Evolutionary conservation across 805 yeast genomes (phyloP), one percentile per base, ranked within the genome.

Genomic region (Kuraishia molischiana): DNA sequence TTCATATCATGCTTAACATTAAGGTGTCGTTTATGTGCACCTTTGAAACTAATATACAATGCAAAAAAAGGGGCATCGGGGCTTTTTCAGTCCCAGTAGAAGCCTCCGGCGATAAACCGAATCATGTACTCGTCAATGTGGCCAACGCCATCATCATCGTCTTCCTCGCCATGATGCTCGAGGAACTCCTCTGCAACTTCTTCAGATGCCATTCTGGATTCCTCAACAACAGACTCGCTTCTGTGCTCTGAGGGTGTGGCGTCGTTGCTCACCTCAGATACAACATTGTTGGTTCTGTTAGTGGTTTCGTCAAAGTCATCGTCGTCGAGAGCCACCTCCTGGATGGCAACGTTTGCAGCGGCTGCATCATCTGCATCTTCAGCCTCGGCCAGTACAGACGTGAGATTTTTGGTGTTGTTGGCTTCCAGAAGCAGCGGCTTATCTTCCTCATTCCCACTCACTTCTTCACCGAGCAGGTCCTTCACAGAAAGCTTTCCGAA

Each of bases 81-180:
- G 14, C 18, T 15, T 28, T 24, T 33, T 43, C 43, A 63, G 34
- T 67, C 73, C 48, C 61, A 72, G 52, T 78, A 84, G 53, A 66
- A 73, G 0, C 96, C 97, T 38, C 78, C 79, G 42, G 95, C 95
- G 41, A 92, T 85, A 53, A 74, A 85, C 42, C 89, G 67, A 44
- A 92, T 76, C 99, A 92, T 92, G 62, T 89, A 94, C 66, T 92
- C 97, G 54, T 92, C 99, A 38, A 90, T 75, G 56, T 87, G 96
- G 3, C 83, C 84, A 36, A 79, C 69, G 18, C 74, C 83, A 34
- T 76, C 85, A 3, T 71, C 80, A 36, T 61, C 74, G 26, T 74
- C 80, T 3, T 58, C 64, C 13, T 54, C 64, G 3, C 48, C 58
- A 13, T 50, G 55, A 26, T 57, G 60, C 2, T 43, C 50, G 4